Percentiles rank a stretch among this genome's conserved stretches.
phyloP scores from a whole-genome alignment of 2,329 filamentous ascomycete species.

The Paraphaeosphaeria sporulosa region DNA sequence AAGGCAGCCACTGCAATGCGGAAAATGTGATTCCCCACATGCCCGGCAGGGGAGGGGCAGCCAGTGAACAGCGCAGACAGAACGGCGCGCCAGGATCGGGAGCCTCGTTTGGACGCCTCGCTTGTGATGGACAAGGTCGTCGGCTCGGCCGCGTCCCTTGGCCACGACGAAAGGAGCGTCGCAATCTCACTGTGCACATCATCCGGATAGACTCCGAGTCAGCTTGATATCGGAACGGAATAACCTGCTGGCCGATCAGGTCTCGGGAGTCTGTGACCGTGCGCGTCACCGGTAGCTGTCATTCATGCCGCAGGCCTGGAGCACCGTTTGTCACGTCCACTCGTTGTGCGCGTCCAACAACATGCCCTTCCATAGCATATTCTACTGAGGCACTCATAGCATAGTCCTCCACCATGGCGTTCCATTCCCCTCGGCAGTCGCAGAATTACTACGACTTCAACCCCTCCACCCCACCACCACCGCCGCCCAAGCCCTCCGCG shows the following conservation, averaged over 20 bases:
- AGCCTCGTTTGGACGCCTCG: constrained; percentile 12
- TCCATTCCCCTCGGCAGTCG: constrained; percentile 48
- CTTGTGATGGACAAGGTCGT: background rate
- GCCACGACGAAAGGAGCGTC: background rate
- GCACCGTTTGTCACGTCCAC: constrained; percentile 10
- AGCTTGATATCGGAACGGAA: constrained; percentile 10
- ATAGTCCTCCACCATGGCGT: constrained; percentile 38
- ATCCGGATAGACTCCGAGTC: background rate
- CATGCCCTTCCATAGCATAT: background rate
- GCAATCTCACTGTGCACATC: constrained; percentile 5
- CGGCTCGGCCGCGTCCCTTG: background rate
- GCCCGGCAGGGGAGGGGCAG: constrained; percentile 17
- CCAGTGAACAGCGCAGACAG: constrained; percentile 15
- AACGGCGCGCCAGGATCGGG: constrained; percentile 12
- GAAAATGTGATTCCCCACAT: constrained; percentile 14
- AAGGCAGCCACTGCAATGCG: constrained; percentile 13
- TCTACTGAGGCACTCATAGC: background rate
- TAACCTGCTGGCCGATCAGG: background rate
- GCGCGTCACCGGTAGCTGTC: constrained; percentile 12
- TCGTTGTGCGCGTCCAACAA: constrained; percentile 1
- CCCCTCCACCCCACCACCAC: constrained; percentile 56
- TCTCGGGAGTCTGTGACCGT: background rate
- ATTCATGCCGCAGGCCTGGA: constrained; percentile 3
- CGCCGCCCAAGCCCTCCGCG: constrained; percentile 54
- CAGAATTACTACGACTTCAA: constrained; percentile 51